Evolutionary conservation across 768 basidiomycete genomes (phyloP).

Genomic region (Tubosaeta brunneosetosa): DNA sequence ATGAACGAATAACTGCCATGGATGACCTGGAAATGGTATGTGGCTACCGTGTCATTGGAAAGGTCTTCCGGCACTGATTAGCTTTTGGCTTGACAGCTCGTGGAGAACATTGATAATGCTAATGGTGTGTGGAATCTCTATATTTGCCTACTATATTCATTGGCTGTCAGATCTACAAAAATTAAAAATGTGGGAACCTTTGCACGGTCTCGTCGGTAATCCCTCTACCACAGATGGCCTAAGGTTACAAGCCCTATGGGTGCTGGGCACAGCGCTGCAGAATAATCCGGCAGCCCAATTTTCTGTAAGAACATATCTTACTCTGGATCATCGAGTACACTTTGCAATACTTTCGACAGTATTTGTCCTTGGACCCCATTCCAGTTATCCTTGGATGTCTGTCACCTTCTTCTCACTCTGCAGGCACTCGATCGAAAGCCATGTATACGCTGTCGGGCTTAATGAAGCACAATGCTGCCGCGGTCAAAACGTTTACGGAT

Average conservation of each 20-base stretch:
- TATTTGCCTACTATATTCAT: not conserved
- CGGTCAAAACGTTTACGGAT: conserved; percentile 50
- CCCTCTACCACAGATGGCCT: conserved; percentile 54
- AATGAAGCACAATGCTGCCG: conserved; percentile 70
- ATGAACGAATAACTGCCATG: conserved; percentile 61
- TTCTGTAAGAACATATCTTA: conserved; percentile 42
- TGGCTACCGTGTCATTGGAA: not conserved
- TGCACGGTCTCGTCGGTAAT: conserved; percentile 59
- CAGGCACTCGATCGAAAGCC: conserved; percentile 67
- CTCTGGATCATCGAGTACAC: not conserved
- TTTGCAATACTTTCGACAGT: conserved; percentile 35
- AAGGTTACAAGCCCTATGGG: conserved; percentile 72
- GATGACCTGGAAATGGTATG: conserved; percentile 87
- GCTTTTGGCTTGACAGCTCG: conserved; percentile 43
- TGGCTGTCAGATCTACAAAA: conserved; percentile 59
- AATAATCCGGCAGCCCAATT: conserved; percentile 85
- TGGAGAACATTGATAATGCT: conserved; percentile 89
- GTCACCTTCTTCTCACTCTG: conserved; percentile 45
- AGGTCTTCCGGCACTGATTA: not conserved
- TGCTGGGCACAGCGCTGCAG: conserved; percentile 83
- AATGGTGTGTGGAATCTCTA: conserved; percentile 44
- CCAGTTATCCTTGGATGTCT: conserved; percentile 60
- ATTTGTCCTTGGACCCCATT: conserved; percentile 61
- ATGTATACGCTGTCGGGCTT: conserved; percentile 77
- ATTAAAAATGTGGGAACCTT: conserved; percentile 72